These are phyloP conservation scores for Marasmius oreades DNA, from an alignment of 1,284 basidiomycete species.

Conservation along the genomic window DNA sequence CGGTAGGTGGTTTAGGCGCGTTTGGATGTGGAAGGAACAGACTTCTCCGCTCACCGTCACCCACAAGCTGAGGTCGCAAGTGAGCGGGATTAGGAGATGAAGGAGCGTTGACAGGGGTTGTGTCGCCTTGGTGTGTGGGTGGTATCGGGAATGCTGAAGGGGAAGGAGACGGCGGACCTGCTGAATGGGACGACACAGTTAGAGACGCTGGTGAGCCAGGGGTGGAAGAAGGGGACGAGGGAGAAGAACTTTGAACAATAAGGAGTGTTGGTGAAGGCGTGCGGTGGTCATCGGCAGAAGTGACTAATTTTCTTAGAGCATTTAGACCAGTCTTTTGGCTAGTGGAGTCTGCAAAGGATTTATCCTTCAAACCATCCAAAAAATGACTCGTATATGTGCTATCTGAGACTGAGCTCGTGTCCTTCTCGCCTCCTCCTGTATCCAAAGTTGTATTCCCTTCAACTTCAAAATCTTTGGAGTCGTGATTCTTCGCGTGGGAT, in stretches of 20 bases:
- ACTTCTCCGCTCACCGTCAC: slow-evolving; percentile 35
- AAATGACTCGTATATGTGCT: background rate
- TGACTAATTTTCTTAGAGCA: slow-evolving; percentile 1
- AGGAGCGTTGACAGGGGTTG: slow-evolving; percentile 17
- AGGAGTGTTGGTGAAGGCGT: background rate
- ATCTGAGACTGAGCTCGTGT: background rate
- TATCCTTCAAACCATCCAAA: background rate
- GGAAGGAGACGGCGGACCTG: slow-evolving; percentile 15
- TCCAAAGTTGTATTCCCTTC: background rate
- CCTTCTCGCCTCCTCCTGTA: background rate
- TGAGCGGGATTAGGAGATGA: slow-evolving; percentile 29
- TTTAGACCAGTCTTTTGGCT: background rate
- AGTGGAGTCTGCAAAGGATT: background rate
- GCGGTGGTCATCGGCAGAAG: background rate
- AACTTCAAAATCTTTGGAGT: background rate
- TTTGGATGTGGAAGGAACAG: slow-evolving; percentile 72
- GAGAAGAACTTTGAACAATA: background rate
- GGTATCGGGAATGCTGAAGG: slow-evolving; percentile 13
- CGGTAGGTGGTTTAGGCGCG: slow-evolving; percentile 54
- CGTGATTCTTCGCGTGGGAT: slow-evolving; percentile 15
- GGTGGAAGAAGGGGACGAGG: background rate
- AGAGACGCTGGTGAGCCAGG: slow-evolving; percentile 2
- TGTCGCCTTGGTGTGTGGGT: slow-evolving; percentile 15
- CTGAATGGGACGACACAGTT: slow-evolving; percentile 8
- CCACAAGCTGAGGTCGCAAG: slow-evolving; percentile 18